Evolutionary conservation across 2,329 filamentous ascomycete genomes (phyloP).

Genomic region (Ceratocystiopsis brevicomis): DNA sequence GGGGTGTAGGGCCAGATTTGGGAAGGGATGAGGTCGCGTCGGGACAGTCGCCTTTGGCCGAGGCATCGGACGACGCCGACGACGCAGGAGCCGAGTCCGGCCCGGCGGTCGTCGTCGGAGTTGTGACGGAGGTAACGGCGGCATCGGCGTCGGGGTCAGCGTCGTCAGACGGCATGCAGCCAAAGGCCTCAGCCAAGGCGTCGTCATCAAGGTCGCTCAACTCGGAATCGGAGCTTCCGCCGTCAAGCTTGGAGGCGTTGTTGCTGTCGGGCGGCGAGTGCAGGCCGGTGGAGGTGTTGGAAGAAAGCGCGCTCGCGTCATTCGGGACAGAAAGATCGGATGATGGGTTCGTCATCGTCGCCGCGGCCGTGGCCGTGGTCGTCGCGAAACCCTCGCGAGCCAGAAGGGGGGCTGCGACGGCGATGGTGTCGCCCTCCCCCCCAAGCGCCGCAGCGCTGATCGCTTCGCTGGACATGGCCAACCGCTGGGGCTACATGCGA

Average conservation of each 20-base stretch:
- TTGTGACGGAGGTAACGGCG: slow-evolving; percentile 5
- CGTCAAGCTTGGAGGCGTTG: slow-evolving; percentile 37
- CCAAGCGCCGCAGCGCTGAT: slow-evolving; percentile 28
- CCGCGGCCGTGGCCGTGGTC: slow-evolving; percentile 2
- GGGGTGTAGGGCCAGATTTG: not conserved
- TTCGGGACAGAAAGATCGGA: not conserved
- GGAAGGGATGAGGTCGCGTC: too few species aligned
- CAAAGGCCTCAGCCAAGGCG: slow-evolving; percentile 22
- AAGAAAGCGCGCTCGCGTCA: not conserved
- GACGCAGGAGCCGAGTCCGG: not conserved
- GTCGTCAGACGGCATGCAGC: slow-evolving; percentile 8
- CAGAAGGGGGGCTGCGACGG: slow-evolving; percentile 8
- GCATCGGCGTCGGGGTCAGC: slow-evolving; percentile 7
- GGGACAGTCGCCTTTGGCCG: too few species aligned
- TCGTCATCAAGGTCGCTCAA: slow-evolving; percentile 48
- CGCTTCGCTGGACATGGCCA: slow-evolving; percentile 36
- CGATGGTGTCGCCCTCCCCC: slow-evolving; percentile 15
- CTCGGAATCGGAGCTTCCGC: slow-evolving; percentile 37
- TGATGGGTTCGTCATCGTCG: not conserved
- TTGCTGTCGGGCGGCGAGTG: slow-evolving; percentile 48
- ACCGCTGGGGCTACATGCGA: slow-evolving; percentile 12
- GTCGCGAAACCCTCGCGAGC: not conserved
- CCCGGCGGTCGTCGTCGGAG: slow-evolving; percentile 3
- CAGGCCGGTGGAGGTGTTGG: slow-evolving; percentile 23
- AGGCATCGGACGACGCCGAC: not conserved